phyloP scores from a whole-genome alignment of 139 green algal species.

The Eudorina sp. region DNA sequence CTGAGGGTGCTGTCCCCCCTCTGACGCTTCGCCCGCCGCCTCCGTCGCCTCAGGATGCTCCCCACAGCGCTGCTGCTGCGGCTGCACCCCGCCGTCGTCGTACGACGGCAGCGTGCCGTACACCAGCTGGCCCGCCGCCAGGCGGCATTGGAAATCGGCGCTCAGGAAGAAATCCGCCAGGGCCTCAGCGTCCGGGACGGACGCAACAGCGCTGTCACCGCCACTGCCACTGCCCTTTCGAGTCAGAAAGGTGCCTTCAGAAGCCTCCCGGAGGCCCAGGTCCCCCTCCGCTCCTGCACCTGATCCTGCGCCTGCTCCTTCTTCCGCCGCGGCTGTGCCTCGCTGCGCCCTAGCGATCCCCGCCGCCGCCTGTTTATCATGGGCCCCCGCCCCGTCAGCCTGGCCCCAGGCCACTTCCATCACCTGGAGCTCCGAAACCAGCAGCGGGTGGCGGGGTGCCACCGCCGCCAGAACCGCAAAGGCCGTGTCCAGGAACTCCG shows the following conservation, averaged over 20 bases:
- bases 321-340: too few species aligned
- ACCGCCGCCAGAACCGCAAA: neutral
- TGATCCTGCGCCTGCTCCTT: too few species aligned
- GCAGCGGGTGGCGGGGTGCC: neutral
- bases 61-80: too few species aligned
- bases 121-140: constrained; percentile 27
- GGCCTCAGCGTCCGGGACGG: neutral
- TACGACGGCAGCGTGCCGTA: constrained; percentile 2
- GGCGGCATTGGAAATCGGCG: neutral
- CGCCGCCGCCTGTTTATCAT: too few species aligned
- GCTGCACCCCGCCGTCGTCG: too few species aligned
- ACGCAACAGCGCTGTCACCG: neutral
- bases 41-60: too few species aligned
- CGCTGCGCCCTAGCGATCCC: too few species aligned
- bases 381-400: too few species aligned
- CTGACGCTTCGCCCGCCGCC: too few species aligned
- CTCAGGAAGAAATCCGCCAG: neutral
- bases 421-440: neutral
- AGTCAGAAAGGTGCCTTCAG: neutral
- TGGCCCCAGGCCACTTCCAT: constrained; percentile 9
- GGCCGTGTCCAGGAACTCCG: constrained; percentile 3
- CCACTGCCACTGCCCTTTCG: neutral
- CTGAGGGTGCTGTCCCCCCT: too few species aligned
- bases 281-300: neutral
- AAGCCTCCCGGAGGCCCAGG: neutral